These are phyloP conservation scores for Dendrobium huoshanense DNA, from an alignment of 106 monocot genomes.

Conservation along the genomic window DNA sequence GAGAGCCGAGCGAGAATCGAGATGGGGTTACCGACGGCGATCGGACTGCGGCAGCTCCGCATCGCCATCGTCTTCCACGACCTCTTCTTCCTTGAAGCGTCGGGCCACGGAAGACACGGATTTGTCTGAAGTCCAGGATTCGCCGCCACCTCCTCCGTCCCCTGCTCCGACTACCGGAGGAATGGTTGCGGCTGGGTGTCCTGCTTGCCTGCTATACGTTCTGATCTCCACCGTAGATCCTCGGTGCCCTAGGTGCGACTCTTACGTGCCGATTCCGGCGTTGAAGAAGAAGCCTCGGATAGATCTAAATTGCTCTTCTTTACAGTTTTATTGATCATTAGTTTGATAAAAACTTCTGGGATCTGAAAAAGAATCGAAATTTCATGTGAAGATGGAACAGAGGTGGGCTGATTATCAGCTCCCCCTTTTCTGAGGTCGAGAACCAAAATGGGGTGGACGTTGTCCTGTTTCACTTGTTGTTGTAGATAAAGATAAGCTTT, in stretches of 20 bases:
- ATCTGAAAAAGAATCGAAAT: neutral
- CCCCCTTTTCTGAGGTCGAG: neutral
- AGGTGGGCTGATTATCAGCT: neutral
- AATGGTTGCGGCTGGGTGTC: slow-evolving; percentile 53
- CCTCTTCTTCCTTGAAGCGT: slow-evolving; percentile 18
- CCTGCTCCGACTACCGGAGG: neutral
- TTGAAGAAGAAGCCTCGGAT: slow-evolving; percentile 32
- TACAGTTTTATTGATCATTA: neutral
- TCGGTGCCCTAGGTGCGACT: slow-evolving; percentile 48
- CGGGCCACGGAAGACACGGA: neutral
- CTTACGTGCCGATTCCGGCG: slow-evolving; percentile 19
- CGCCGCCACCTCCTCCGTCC: neutral
- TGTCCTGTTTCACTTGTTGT: neutral
- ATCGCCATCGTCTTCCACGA: slow-evolving; percentile 18
- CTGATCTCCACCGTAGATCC: slow-evolving; percentile 48
- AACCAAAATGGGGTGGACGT: neutral
- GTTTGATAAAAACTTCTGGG: neutral
- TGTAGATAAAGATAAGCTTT: neutral
- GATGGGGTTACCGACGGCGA: neutral
- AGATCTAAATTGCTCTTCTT: slow-evolving; percentile 39
- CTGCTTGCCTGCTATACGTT: slow-evolving; percentile 67
- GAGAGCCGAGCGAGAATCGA: slow-evolving; percentile 21
- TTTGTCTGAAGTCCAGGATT: neutral
- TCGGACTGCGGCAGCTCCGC: slow-evolving; percentile 17
- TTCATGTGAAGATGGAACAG: neutral